A percentile compares a stretch with the other conserved stretches of the same genome.
Conservation (phyloP, 1,284 basidiomycete species). For the Apiotrichum siamense region DNA sequence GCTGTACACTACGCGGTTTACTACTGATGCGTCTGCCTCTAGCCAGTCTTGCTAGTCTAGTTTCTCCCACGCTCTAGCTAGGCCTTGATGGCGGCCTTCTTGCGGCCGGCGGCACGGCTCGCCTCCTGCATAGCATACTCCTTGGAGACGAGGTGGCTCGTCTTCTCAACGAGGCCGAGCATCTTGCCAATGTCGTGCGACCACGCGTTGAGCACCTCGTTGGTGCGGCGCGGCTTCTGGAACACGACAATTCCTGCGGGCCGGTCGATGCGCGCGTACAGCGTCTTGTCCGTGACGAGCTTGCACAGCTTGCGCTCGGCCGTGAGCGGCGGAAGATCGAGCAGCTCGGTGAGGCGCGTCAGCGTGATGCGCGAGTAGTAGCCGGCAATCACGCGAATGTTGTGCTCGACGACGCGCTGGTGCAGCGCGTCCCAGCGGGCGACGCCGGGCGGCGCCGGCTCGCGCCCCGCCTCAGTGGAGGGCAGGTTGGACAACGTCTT, state of each 20-base stretch:
- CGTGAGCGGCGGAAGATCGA: conserved; percentile 73
- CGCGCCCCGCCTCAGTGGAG: background rate
- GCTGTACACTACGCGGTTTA: background rate
- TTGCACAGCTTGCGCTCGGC: conserved; percentile 84
- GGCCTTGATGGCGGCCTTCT: conserved; percentile 31
- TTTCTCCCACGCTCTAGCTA: too few species aligned
- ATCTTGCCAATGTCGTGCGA: conserved; percentile 90
- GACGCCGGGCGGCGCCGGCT: conserved; percentile 48
- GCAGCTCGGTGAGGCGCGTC: conserved; percentile 70
- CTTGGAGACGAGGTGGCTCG: conserved; percentile 52
- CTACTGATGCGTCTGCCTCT: conserved; percentile 1
- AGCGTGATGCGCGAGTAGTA: conserved; percentile 95
- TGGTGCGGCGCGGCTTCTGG: conserved; percentile 64
- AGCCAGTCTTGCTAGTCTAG: background rate
- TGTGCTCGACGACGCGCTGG: conserved; percentile 94
- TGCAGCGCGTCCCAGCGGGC: conserved; percentile 94
- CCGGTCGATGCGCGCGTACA: conserved; percentile 91
- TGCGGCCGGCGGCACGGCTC: conserved; percentile 25
- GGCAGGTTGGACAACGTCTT: conserved; percentile 29
- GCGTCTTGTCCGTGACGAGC: conserved; percentile 81
- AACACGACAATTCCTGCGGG: conserved; percentile 86
- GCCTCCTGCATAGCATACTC: conserved; percentile 47
- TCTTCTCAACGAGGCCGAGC: conserved; percentile 51
- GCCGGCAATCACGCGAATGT: conserved; percentile 86
- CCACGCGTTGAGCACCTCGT: conserved; percentile 95